Base-by-base conservation (phyloP, 2,329 filamentous ascomycete species). In the Aspergillus sp. region DNA sequence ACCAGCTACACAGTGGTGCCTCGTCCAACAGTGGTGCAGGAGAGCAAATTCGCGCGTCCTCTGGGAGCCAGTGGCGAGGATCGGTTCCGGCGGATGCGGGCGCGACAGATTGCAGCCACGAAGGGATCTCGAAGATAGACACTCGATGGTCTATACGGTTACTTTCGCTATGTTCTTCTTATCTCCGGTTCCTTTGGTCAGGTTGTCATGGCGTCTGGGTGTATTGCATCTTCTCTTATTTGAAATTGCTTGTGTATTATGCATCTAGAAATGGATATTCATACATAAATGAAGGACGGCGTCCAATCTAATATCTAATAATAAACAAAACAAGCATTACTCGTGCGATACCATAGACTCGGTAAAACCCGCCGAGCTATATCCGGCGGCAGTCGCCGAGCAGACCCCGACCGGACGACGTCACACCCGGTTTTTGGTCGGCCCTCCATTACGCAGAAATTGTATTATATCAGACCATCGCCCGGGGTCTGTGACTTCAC, bases 1-100 rank as follows among this genome's bases (percentile, higher is more conserved):
- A 78, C 77, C 43, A 82, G 76, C 19, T 85, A 84, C 61, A 81
- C 75, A 4, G 75, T 84, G 54, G 81, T 80, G 43, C 82, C 82
- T n/a, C 78, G 76, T 61, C 80, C 75, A 62, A 80, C 75, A 41
- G 64, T 72, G 44, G 62, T 72, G 12, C 64, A 66, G 43, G 68
- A 72, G 49, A 72, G 66, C 56, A 70, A 68, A 48, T 75, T 71
- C 57, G 68, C 72, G 7, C 68, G 71, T 52, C 71, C 72, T 12
- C 47, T 74, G 52, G 73, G 72, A 44, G 64, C 70, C 43, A 73
- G 71, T 49, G 71, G 72, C 52, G 73, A 75, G 58, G 73, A 74
- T 58, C 68, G 68, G 41, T 75, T 75, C 61, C 67, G 71, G 49
- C 68, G 65, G 52, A 74, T 75, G 70, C 73, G 72, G 59, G 72